phyloP scores from a whole-genome alignment of 2,329 filamentous ascomycete species.

The Claviceps africana region DNA sequence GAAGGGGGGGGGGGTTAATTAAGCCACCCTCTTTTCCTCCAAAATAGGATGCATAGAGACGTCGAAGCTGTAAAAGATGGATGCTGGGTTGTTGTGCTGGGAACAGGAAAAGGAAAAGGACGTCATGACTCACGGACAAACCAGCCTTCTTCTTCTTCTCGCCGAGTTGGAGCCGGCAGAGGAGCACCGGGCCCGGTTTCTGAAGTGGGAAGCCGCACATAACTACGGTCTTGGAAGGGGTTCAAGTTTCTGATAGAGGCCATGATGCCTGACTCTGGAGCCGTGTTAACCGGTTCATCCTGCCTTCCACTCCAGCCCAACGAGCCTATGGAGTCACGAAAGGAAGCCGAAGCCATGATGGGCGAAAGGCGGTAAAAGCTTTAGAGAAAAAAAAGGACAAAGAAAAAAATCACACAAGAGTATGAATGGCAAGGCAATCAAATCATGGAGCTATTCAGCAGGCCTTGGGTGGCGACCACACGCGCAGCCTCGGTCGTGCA shows the following conservation, averaged over 20 bases:
- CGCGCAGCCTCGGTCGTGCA: neutral
- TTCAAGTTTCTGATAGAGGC: conserved; percentile 74
- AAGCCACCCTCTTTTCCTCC: no score
- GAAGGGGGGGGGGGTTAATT: no score
- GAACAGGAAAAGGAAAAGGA: neutral
- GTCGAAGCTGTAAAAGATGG: conserved; percentile 5
- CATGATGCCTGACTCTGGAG: conserved; percentile 56
- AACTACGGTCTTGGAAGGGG: conserved; percentile 74
- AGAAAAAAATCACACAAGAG: neutral
- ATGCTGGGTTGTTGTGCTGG: neutral
- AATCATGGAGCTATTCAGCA: neutral
- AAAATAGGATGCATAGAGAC: conserved; percentile 9
- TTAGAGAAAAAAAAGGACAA: neutral
- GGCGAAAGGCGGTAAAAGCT: neutral
- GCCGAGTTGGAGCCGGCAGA: conserved; percentile 66
- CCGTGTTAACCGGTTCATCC: conserved; percentile 61
- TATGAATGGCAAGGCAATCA: neutral
- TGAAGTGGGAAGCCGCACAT: conserved; percentile 78
- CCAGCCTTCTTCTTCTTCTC: conserved; percentile 92
- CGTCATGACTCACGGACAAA: conserved; percentile 69
- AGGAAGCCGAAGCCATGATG: conserved; percentile 71
- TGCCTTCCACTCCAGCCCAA: conserved; percentile 87
- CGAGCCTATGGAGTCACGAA: conserved; percentile 88
- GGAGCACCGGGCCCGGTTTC: conserved; percentile 65
- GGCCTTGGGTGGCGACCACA: conserved; percentile 1